phyloP scores from a whole-genome alignment of 306 rosid genomes.

The Coriaria nepalensis region DNA sequence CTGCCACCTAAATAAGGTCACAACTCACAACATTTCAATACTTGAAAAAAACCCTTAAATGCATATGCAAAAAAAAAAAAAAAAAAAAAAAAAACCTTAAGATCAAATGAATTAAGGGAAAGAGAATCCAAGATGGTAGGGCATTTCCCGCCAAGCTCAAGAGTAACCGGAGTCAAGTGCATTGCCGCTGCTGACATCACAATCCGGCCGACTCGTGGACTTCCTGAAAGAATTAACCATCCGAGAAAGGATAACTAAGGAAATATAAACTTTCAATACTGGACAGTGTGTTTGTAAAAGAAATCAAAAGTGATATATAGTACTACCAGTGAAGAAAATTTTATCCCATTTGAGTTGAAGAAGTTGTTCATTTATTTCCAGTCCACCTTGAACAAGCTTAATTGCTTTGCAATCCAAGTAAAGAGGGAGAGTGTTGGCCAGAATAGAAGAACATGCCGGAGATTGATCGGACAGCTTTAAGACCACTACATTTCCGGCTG shows the following conservation, averaged over 20 bases:
- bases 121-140: conserved; percentile 71
- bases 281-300: too few species aligned
- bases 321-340: conserved; percentile 90
- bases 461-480: conserved; percentile 73
- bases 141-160: conserved; percentile 96
- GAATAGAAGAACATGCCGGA: conserved; percentile 54
- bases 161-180: conserved; percentile 77
- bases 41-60: too few species aligned
- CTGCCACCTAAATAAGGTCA: too few species aligned
- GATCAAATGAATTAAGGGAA: conserved; percentile 37
- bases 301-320: background rate
- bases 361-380: conserved; percentile 32
- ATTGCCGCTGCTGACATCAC: conserved; percentile 84
- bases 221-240: conserved; percentile 34
- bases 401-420: conserved; percentile 60
- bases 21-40: too few species aligned
- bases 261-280: too few species aligned
- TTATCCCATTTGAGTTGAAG: conserved; percentile 69
- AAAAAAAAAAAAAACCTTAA: conserved; percentile 35
- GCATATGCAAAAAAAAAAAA: too few species aligned
- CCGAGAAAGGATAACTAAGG: too few species aligned
- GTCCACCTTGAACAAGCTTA: conserved; percentile 63
- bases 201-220: conserved; percentile 39
- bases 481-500: conserved; percentile 70
- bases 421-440: conserved; percentile 47